A percentile compares a stretch with the other conserved stretches of the same genome.
Evolutionary conservation across 495 filamentous ascomycete species (phyloP).

Genomic region (Penicillium lividum): DNA sequence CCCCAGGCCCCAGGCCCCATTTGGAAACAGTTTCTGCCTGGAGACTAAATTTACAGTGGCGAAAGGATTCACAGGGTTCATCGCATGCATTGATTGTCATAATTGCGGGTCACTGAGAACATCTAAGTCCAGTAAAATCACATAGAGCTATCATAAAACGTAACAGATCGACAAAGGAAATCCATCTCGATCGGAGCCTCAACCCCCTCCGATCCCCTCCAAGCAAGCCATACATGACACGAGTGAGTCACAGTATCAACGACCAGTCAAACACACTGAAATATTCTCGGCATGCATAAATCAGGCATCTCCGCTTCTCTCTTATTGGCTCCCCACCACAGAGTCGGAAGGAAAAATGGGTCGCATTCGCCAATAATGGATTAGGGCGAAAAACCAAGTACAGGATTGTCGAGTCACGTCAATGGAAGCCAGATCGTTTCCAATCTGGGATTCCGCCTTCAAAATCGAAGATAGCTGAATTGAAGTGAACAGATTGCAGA

Average conservation of each 20-base stretch:
- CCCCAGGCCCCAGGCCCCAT: neutral
- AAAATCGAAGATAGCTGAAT: neutral
- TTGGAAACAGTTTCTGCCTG: neutral
- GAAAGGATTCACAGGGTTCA: neutral
- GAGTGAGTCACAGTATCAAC: constrained; percentile 10
- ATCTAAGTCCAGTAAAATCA: neutral
- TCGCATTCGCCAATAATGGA: constrained; percentile 17
- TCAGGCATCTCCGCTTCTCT: constrained; percentile 5
- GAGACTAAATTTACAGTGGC: neutral
- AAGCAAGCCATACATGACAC: neutral
- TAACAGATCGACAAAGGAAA: neutral
- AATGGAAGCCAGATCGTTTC: constrained; percentile 13
- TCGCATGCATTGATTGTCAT: neutral
- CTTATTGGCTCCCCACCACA: constrained; percentile 20
- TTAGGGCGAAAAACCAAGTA: constrained; percentile 17
- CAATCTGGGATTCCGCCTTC: constrained; percentile 17
- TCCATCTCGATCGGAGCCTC: neutral
- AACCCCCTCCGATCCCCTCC: neutral
- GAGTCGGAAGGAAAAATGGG: constrained; percentile 3
- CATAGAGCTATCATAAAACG: neutral
- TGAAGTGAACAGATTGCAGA: constrained; percentile 2
- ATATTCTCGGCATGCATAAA: constrained; percentile 17
- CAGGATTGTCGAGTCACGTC: constrained; percentile 11
- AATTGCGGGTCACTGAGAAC: neutral
- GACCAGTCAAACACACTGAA: constrained; percentile 9